Conservation (phyloP, 345 rosid species). For the Litchi chinensis region DNA sequence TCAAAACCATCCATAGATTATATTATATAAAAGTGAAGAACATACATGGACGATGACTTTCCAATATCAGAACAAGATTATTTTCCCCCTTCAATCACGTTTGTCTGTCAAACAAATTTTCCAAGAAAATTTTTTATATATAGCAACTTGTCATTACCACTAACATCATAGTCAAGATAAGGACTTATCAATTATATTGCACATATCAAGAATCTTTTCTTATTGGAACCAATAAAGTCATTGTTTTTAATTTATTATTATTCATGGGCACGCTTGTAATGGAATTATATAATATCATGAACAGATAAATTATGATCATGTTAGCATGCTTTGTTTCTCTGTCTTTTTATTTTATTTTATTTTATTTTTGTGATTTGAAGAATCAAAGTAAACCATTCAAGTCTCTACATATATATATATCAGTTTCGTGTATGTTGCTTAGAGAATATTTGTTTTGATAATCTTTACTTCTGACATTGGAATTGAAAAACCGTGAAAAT, state of each 20-base stretch:
- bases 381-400: neutral
- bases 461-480: no score
- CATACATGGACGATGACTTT: neutral
- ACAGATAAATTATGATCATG: neutral
- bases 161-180: conserved; percentile 3
- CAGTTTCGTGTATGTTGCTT: no score
- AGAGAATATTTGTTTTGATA: no score
- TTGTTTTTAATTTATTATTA: neutral
- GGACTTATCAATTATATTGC: neutral
- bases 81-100: conserved; percentile 17
- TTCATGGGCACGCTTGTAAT: neutral
- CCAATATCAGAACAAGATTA: neutral
- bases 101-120: neutral
- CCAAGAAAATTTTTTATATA: neutral
- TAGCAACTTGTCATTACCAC: neutral
- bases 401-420: neutral
- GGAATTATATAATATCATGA: neutral
- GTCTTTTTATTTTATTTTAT: neutral
- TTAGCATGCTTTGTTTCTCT: neutral
- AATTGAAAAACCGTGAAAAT: no score
- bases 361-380: neutral
- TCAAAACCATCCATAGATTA: no score
- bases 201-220: neutral
- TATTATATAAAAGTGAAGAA: neutral
- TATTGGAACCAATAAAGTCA: neutral